Conservation (phyloP, 441 rosid species). For the Rhodomyrtus psidioides region DNA sequence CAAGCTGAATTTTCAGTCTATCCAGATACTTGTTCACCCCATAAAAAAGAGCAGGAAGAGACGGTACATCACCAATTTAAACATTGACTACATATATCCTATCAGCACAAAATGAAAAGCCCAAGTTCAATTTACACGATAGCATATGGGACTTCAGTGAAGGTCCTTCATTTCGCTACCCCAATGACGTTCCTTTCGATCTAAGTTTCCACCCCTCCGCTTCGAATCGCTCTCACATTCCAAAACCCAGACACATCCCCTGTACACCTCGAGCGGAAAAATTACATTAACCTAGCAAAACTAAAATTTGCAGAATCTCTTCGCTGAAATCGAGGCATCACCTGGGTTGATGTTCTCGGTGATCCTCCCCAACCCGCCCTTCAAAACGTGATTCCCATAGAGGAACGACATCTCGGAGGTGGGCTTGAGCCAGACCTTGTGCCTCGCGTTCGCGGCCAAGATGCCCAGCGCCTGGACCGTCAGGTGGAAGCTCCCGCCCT, state of each 20-base stretch:
- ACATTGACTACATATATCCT: neutral
- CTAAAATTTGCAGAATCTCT: neutral
- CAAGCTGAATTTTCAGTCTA: neutral
- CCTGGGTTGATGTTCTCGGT: constrained; percentile 53
- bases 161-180: neutral
- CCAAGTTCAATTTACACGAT: neutral
- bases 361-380: constrained; percentile 90
- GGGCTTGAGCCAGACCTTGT: constrained; percentile 94
- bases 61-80: neutral
- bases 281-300: neutral
- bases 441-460: constrained; percentile 68
- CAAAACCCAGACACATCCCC: neutral
- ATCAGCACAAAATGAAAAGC: neutral
- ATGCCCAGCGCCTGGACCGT: constrained; percentile 56
- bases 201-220: neutral
- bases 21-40: neutral
- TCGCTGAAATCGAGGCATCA: constrained; percentile 4
- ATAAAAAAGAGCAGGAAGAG: neutral
- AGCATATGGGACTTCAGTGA: neutral
- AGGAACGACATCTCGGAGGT: constrained; percentile 91
- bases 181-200: neutral
- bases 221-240: neutral
- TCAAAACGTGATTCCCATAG: constrained; percentile 87
- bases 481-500: constrained; percentile 66
- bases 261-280: neutral